These are phyloP conservation scores for Xylaria hypoxylon DNA, from an alignment of 2,329 filamentous ascomycete genomes.

Conservation along the genomic window DNA sequence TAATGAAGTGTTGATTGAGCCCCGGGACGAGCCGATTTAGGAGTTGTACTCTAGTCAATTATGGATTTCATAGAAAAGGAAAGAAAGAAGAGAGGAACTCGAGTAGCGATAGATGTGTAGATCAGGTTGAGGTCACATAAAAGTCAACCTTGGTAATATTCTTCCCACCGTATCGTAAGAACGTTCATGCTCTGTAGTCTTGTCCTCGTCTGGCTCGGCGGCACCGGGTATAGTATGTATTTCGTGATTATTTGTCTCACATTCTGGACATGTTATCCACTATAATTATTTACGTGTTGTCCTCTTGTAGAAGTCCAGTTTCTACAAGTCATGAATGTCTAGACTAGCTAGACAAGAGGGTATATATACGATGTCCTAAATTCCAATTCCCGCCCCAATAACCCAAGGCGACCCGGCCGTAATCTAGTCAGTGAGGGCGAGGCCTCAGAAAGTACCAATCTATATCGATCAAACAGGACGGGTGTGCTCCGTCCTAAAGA, in stretches of 20 bases:
- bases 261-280: not conserved
- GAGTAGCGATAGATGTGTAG: not conserved
- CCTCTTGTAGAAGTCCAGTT: conserved; percentile 2
- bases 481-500: not conserved
- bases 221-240: not conserved
- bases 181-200: not conserved
- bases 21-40: conserved; percentile 78
- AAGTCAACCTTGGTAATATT: not conserved
- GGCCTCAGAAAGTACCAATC: not conserved
- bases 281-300: not conserved
- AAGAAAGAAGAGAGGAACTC: too few relatives aligned
- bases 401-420: conserved; percentile 4
- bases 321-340: conserved; percentile 21
- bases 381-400: conserved; percentile 8
- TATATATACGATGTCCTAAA: conserved; percentile 20
- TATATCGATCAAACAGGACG: not conserved
- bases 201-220: not conserved
- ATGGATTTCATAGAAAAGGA: not conserved
- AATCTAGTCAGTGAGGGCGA: not conserved
- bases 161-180: not conserved
- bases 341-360: conserved; percentile 33
- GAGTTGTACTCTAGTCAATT: not conserved
- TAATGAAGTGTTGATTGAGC: conserved; percentile 84
- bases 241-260: not conserved
- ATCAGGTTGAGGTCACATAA: not conserved